Evolutionary conservation across 306 rosid genomes (phyloP).

Genomic region (Castanopsis chinensis): DNA sequence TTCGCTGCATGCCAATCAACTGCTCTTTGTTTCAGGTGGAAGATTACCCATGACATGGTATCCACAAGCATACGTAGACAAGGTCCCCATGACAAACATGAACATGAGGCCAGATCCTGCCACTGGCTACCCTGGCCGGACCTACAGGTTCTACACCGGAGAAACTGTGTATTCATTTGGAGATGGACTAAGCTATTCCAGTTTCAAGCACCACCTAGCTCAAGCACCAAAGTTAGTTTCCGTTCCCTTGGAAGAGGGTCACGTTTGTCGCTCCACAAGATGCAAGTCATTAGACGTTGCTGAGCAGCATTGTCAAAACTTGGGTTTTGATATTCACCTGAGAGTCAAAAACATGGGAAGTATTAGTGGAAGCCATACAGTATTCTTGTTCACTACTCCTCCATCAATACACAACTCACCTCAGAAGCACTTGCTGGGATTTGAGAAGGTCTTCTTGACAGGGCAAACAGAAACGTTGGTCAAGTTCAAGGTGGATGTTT

Average conservation of each 20-base stretch:
- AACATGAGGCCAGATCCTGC: constrained; percentile 87
- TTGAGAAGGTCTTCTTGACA: constrained; percentile 62
- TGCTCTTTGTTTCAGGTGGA: constrained; percentile 59
- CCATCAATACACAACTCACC: constrained; percentile 78
- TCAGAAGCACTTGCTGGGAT: constrained; percentile 71
- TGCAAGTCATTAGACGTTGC: constrained; percentile 73
- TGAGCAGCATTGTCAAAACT: constrained; percentile 53
- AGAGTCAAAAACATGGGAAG: constrained; percentile 67
- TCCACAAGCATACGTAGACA: constrained; percentile 81
- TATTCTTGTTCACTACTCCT: constrained; percentile 65
- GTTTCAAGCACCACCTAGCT: constrained; percentile 50
- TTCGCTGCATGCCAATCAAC: background rate
- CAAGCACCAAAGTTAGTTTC: constrained; percentile 60
- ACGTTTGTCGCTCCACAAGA: constrained; percentile 56
- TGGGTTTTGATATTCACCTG: constrained; percentile 62
- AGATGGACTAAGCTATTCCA: constrained; percentile 74
- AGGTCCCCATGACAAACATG: constrained; percentile 93
- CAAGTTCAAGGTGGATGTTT: constrained; percentile 72
- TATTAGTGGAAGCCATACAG: constrained; percentile 62
- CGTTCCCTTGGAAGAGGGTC: constrained; percentile 61
- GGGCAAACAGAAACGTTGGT: constrained; percentile 50
- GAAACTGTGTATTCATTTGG: constrained; percentile 82
- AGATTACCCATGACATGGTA: constrained; percentile 98
- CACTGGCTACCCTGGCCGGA: constrained; percentile 80
- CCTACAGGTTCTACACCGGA: constrained; percentile 83